phyloP scores from a whole-genome alignment of 495 filamentous ascomycete species.

The Chaetomium fimeti region DNA sequence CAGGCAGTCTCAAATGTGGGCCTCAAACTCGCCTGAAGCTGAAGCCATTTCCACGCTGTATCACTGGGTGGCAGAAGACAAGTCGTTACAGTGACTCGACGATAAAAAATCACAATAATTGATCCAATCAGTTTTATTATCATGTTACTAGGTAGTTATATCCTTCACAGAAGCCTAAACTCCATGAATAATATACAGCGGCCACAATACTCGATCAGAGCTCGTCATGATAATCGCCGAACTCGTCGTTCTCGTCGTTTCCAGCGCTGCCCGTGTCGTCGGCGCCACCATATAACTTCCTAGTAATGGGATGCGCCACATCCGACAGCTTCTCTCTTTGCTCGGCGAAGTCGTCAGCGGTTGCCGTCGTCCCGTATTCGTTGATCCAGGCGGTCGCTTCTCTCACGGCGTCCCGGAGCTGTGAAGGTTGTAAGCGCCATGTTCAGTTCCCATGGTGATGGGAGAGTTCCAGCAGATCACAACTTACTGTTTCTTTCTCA shows the following conservation, averaged over 20 bases:
- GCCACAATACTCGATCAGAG: background rate
- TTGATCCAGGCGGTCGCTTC: slow-evolving; percentile 90
- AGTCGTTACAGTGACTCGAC: background rate
- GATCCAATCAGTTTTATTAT: background rate
- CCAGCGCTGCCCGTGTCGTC: background rate
- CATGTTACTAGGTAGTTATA: no score
- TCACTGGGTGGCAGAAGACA: no score
- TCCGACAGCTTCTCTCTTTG: slow-evolving; percentile 91
- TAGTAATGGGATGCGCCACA: slow-evolving; percentile 91
- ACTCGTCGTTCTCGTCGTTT: slow-evolving; percentile 4
- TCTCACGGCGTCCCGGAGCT: slow-evolving; percentile 87
- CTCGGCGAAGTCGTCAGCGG: slow-evolving; percentile 89
- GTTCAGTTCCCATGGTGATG: background rate
- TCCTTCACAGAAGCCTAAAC: no score
- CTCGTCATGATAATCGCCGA: slow-evolving; percentile 15
- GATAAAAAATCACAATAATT: background rate
- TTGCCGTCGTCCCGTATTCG: slow-evolving; percentile 78
- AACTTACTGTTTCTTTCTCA: slow-evolving; percentile 80
- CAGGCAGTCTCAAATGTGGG: background rate
- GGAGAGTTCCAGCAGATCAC: background rate
- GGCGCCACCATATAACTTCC: slow-evolving; percentile 71
- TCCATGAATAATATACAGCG: no score
- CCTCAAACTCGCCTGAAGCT: slow-evolving; percentile 7
- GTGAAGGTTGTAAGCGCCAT: slow-evolving; percentile 25
- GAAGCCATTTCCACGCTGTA: background rate